These are phyloP conservation scores for Coccinonectria pachysandricola DNA, from an alignment of 2,329 filamentous ascomycete genomes.

Conservation along the genomic window DNA sequence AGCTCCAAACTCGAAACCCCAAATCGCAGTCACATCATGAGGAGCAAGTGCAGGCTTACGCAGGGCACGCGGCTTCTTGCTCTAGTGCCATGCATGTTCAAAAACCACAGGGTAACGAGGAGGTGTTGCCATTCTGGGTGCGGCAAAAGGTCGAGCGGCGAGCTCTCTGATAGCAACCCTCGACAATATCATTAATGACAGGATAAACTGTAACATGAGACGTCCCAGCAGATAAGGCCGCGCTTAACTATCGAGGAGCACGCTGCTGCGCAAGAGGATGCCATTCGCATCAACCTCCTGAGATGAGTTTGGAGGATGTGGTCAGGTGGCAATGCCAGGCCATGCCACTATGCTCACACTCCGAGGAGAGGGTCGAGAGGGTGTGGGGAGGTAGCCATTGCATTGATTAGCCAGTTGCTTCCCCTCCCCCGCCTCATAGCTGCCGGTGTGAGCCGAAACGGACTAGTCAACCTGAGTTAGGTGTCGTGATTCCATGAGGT, in stretches of 20 bases:
- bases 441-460: too few relatives aligned
- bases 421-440: too few relatives aligned
- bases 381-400: slow-evolving; percentile 8
- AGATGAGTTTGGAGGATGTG: slow-evolving; percentile 14
- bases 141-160: slow-evolving; percentile 5
- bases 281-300: slow-evolving; percentile 7
- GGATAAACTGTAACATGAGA: too few relatives aligned
- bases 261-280: slow-evolving; percentile 8
- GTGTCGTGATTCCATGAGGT: too few relatives aligned
- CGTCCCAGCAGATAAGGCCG: too few relatives aligned
- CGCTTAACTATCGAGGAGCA: slow-evolving; percentile 3
- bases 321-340: slow-evolving; percentile 19
- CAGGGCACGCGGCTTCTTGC: slow-evolving; percentile 4
- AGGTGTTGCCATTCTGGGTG: slow-evolving; percentile 6
- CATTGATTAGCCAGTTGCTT: slow-evolving; percentile 13
- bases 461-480: too few relatives aligned
- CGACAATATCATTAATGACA: too few relatives aligned
- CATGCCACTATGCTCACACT: too few relatives aligned
- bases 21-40: too few relatives aligned
- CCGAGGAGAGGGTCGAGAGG: slow-evolving; percentile 12
- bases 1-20: too few relatives aligned
- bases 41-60: slow-evolving; percentile 4
- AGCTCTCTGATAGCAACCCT: slow-evolving; percentile 6
- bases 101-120: slow-evolving; percentile 1
- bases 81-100: slow-evolving; percentile 7